Evolutionary conservation across 2,329 filamentous ascomycete species (phyloP).

Genomic region (Berkeleyomyces rouxiae): DNA sequence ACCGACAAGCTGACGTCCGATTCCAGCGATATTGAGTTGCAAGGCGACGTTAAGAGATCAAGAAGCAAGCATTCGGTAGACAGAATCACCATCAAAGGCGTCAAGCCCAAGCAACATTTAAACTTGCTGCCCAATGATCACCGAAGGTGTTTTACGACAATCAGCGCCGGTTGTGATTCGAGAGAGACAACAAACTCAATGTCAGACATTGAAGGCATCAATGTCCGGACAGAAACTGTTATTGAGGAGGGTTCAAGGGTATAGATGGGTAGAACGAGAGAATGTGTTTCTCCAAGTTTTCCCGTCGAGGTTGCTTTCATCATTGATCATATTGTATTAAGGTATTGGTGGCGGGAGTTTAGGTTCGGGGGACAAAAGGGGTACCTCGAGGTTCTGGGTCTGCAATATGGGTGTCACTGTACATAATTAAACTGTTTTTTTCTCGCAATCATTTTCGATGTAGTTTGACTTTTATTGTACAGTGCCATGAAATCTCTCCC

Average conservation of each 20-base stretch:
- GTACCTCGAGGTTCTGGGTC: background rate
- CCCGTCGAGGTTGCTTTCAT: background rate
- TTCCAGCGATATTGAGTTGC: constrained; percentile 6
- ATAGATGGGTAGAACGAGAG: background rate
- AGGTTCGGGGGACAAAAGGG: background rate
- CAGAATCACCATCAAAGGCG: background rate
- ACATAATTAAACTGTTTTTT: no score
- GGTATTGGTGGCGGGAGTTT: background rate
- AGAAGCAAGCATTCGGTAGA: background rate
- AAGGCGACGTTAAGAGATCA: background rate
- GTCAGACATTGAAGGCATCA: constrained; percentile 3
- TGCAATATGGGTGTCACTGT: background rate
- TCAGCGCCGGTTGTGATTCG: background rate
- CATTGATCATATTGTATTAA: background rate
- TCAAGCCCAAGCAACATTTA: background rate
- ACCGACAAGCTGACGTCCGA: constrained; percentile 4
- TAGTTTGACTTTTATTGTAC: no score
- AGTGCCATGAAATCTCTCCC: no score
- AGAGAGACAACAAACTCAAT: background rate
- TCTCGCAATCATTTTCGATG: no score
- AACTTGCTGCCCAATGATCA: background rate
- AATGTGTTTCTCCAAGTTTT: background rate
- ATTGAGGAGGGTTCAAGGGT: background rate
- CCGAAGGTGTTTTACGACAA: background rate
- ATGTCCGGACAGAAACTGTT: constrained; percentile 7